Evolutionary conservation across 2,329 filamentous ascomycete genomes (phyloP), one percentile per base, ranked within the genome.

Genomic region (Colletotrichum horii): DNA sequence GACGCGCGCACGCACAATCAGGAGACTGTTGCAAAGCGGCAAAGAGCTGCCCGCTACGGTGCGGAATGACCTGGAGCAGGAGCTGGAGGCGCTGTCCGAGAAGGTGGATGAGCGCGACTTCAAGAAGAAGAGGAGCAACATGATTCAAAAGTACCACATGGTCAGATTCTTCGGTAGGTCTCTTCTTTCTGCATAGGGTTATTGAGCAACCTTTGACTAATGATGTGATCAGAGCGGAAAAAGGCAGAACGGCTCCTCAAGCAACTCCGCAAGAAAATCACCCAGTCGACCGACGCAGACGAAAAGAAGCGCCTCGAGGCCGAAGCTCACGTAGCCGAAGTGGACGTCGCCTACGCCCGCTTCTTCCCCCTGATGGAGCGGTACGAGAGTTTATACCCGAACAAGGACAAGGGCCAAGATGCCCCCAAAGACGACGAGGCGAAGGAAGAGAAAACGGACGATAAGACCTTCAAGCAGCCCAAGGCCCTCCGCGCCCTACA

Each of bases 81-180:
- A 95, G 81, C 85, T 96, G 77, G 89, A 89, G 62, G 89, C 92
- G 6, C 93, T 93, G 80, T 89, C 91, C 83, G 87, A 91, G 77
- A 93, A 94, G 80, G 87, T 96, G 74, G 87, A 84, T 6, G 88
- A 90, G 77, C 88, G 90, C 64, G 86, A 90, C 75, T 88, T 89
- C 74, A 91, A 92, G 79, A 93, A 92, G 84, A 89, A 88, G 81
- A 89, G 91, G 78, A 89, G 89, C 79, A 89, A 91, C 75, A 95
- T 96, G 91, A 95, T 96, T 77, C 88, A 88, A 66, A 94, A 93
- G 83, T 97, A 96, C 80, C 94, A 96, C 83, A 96, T 95, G 91
- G 91, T 96, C 66, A 89, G 95, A 32, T 97, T 97, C 82, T 96
- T 96, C 84, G 95, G 94, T 94, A 87, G 67, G 89, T 80, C 7